Conservation (phyloP, 2,329 filamentous ascomycete genomes). For the Metarhizium humberi region DNA sequence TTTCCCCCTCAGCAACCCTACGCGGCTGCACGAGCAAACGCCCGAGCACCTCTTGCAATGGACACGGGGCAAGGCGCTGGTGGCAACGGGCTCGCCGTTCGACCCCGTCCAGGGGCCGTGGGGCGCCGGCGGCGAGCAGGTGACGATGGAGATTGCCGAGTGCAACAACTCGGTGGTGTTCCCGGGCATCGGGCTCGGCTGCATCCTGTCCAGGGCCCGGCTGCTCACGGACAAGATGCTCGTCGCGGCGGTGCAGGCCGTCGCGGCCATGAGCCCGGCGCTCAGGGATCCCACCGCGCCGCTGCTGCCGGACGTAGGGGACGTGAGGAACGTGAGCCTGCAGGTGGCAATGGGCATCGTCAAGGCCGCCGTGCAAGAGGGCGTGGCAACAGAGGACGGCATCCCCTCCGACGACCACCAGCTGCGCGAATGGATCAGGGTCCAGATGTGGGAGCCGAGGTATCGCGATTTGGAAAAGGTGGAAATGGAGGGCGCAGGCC, state of each 20-base stretch:
- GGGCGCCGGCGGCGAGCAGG: conserved; percentile 34
- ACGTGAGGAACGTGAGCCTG: conserved; percentile 68
- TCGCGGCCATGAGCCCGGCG: conserved; percentile 64
- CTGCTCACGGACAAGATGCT: conserved; percentile 70
- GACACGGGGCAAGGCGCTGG: conserved; percentile 68
- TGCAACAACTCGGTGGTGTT: conserved; percentile 87
- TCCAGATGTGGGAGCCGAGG: conserved; percentile 71
- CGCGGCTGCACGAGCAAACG: conserved; percentile 70
- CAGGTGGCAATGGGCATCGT: conserved; percentile 71
- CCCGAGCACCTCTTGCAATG: conserved; percentile 68
- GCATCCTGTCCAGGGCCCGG: conserved; percentile 58
- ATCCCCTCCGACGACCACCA: conserved; percentile 51
- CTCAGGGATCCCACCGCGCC: conserved; percentile 53
- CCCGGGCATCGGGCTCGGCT: conserved; percentile 75
- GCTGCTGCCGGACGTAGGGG: conserved; percentile 65
- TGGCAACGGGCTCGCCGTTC: conserved; percentile 80
- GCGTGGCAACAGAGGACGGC: conserved; percentile 50
- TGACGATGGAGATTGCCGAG: conserved; percentile 52
- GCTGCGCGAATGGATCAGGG: conserved; percentile 61
- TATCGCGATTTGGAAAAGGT: conserved; percentile 58
- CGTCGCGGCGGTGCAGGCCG: conserved; percentile 65
- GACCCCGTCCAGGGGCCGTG: conserved; percentile 56
- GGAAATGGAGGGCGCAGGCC: conserved; percentile 37
- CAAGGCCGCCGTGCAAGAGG: conserved; percentile 59
- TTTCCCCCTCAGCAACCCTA: conserved; percentile 80